Conservation (phyloP, 1,139 yeast species). For the Kodamaea sp. region DNA sequence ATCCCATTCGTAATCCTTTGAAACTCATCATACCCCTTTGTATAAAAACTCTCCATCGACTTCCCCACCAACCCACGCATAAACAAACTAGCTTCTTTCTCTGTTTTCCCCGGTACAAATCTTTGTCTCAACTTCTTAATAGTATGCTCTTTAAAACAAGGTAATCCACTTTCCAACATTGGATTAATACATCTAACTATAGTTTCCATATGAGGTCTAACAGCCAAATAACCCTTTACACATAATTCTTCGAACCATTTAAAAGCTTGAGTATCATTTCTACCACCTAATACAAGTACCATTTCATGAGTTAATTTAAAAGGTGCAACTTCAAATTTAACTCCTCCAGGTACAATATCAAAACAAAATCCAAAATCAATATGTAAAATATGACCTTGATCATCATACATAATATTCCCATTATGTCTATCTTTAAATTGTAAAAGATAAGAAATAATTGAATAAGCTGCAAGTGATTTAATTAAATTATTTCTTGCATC, state of each 20-base stretch:
- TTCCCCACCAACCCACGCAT: conserved; percentile 75
- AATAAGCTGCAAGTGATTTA: conserved; percentile 92
- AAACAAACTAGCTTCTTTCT: conserved; percentile 77
- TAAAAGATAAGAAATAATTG: conserved; percentile 84
- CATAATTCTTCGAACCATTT: conserved; percentile 94
- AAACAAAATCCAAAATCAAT: conserved; percentile 98
- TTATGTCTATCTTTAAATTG: conserved; percentile 98
- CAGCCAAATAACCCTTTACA: conserved; percentile 85
- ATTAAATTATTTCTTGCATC: conserved; percentile 89
- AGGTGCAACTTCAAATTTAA: conserved; percentile 94
- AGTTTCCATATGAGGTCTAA: conserved; percentile 85
- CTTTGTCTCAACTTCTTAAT: conserved; percentile 72
- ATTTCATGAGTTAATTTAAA: conserved; percentile 95
- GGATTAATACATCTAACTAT: conserved; percentile 84
- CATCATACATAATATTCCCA: conserved; percentile 98
- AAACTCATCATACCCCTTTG: conserved; percentile 96
- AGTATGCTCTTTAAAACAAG: conserved; percentile 87
- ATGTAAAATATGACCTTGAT: conserved; percentile 89
- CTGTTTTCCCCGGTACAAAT: conserved; percentile 77
- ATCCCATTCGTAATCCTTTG: conserved; percentile 95
- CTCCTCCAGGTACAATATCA: conserved; percentile 99
- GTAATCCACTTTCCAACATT: conserved; percentile 93
- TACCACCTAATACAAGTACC: conserved; percentile 94
- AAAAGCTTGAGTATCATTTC: conserved; percentile 79
- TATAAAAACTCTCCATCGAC: conserved; percentile 82